These are phyloP conservation scores for Polyporus tsugae DNA, from an alignment of 1,284 basidiomycete species.

Conservation along the genomic window DNA sequence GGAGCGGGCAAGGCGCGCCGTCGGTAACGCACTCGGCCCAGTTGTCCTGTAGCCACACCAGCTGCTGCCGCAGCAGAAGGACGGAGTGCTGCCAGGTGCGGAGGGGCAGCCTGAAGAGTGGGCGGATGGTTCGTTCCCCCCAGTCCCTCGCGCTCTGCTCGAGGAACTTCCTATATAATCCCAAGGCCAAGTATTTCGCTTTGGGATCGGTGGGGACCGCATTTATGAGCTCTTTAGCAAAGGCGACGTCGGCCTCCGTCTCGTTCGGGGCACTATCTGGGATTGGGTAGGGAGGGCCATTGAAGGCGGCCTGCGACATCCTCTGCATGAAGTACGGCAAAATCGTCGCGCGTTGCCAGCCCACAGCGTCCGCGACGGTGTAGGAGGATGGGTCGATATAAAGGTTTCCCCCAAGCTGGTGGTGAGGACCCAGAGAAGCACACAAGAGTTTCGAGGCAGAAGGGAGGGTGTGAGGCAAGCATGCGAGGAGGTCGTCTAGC, in stretches of 20 bases:
- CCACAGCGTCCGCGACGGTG: background rate
- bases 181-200: background rate
- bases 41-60: background rate
- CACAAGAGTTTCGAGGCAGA: background rate
- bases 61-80: background rate
- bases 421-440: background rate
- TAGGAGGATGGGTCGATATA: background rate
- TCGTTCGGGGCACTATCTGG: background rate
- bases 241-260: background rate
- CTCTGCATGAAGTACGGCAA: background rate
- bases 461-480: background rate
- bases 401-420: background rate
- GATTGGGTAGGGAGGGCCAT: background rate
- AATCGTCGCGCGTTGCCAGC: background rate
- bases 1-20: background rate
- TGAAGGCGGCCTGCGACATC: background rate
- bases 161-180: background rate
- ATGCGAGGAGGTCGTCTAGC: background rate
- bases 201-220: background rate
- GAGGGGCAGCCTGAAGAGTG: background rate
- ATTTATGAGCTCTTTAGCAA: background rate
- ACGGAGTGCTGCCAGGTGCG: background rate
- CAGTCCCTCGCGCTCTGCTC: background rate
- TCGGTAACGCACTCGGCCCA: background rate
- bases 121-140: background rate